phyloP scores from a whole-genome alignment of 2,329 filamentous ascomycete genomes.

The Colletotrichum eleusines region DNA sequence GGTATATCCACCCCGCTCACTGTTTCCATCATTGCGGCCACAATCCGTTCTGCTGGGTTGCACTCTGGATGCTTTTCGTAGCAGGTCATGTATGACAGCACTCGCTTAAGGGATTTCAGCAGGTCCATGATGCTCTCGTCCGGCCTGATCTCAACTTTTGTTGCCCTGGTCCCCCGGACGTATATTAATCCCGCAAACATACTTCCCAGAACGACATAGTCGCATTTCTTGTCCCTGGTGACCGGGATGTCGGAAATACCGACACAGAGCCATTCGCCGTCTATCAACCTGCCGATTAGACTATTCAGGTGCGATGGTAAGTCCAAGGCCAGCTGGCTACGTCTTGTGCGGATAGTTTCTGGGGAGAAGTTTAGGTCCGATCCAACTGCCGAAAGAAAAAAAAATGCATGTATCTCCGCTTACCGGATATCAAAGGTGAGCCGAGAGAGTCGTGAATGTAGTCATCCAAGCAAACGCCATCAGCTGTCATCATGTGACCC shows the following conservation, averaged over 20 bases:
- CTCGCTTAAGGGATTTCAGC: slow-evolving; percentile 33
- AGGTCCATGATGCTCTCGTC: slow-evolving; percentile 35
- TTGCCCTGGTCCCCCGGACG: slow-evolving; percentile 26
- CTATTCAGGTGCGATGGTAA: slow-evolving; percentile 30
- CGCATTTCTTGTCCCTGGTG: slow-evolving; percentile 36
- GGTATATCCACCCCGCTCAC: slow-evolving; percentile 21
- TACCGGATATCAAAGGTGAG: slow-evolving; percentile 31
- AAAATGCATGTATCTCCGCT: neutral
- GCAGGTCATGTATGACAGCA: slow-evolving; percentile 30
- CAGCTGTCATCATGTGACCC: slow-evolving; percentile 12
- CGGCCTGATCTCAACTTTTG: slow-evolving; percentile 16
- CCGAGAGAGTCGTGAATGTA: slow-evolving; percentile 30
- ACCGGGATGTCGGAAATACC: slow-evolving; percentile 35
- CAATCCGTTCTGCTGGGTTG: slow-evolving; percentile 22
- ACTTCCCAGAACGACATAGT: slow-evolving; percentile 34
- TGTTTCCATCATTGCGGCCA: slow-evolving; percentile 25
- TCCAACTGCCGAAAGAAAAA: no score
- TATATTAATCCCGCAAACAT: slow-evolving; percentile 29
- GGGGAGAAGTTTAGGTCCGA: neutral
- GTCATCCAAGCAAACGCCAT: slow-evolving; percentile 16
- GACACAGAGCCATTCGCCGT: slow-evolving; percentile 33
- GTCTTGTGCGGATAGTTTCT: slow-evolving; percentile 25
- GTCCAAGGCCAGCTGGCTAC: slow-evolving; percentile 22
- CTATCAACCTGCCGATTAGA: slow-evolving; percentile 18
- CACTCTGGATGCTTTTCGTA: slow-evolving; percentile 35